Evolutionary conservation across 805 yeast species (phyloP), one percentile per base, ranked within the genome.

Genomic region (Hanseniaspora nectarophila): DNA sequence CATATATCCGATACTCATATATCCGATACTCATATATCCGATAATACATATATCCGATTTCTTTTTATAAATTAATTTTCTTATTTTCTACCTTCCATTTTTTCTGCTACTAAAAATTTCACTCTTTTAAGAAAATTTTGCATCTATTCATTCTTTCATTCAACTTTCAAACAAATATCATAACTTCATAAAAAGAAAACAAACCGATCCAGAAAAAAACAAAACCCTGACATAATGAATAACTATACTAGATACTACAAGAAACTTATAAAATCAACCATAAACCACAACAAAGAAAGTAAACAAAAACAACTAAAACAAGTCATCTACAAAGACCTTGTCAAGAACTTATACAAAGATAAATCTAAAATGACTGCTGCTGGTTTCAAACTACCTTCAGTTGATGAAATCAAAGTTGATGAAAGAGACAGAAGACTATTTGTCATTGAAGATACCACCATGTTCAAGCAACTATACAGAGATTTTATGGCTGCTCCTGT

Each of bases 391-490:
- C 34, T 48, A 26, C 53, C 53, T n/a, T 42, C 43, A 13, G 45
- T 56, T 9, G 55, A 56, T 13, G 58, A 58, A 49, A 43, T 60
- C 1, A 7, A 40, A 10, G 60, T 59, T 24, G 16, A 32, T 42
- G 46, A 35, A 28, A 45, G 26, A 26, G 43, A 45, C 24, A 10
- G 13, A 40, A 45, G 48, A 34, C 37, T 45, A 8, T 33, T 23
- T 42, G 29, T 52, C 21, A 26, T 48, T 10, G 55, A 61, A 18
- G 60, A 61, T 20, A 34, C 53, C 21, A 54, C 59, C 37, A 44
- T 62, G 18, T 55, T 52, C 55, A 31, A 62, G 59, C 45, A 58
- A 38, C 20, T 54, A 54, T 18, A 43, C 54, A 1, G 56, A 56
- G 20, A 60, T 56, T 35, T 62, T 60, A 16, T 45, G 18, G 7